Base-by-base conservation (phyloP, 495 filamentous ascomycete species). In the Hypoxylon lienhwacheense region DNA sequence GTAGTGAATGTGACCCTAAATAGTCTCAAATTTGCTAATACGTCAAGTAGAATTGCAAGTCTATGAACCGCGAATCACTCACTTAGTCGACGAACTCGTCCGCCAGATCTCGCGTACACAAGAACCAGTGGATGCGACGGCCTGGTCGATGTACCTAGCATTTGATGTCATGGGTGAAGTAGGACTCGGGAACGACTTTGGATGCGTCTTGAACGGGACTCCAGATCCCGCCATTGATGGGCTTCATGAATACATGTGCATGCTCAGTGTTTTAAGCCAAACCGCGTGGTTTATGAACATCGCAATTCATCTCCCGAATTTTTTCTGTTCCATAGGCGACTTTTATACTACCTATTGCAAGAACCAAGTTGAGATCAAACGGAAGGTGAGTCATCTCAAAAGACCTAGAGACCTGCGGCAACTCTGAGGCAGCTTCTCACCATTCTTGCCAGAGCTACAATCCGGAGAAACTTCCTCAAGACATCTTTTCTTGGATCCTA, bases 231-330 rank as follows among this genome's bases (percentile, higher is more conserved):
- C 71, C 1, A 58, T 75, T 14, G 61, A 52, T 7, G 47, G 53
- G 1, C 32, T 77, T 8, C 63, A 66, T 15, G 37, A 55, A 0
- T 66, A 68, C 22, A 68, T 77, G 66, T 44, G 56, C 7, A 46
- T 60, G 2, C 16, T 76, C 20, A 66, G 69, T 2, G 40, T 67
- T 1, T 36, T 71, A 6, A 64, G 53, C 6, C 65, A 69, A 34
- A 19, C 71, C 2, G 60, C 70, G 0, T 77, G 76, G 76, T 11
- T 77, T 5, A 52, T 71, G 7, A 55, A 53, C 15, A 42, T 64
- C 7, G 10, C 55, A 1, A 10, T 16, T 1, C 45, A 43, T 14
- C 15, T 66, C 10, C 64, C 61, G 2, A 29, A 19, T n/a, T n/a
- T n/a, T n/a, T n/a, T n/a, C n/a, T n/a, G n/a, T n/a, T n/a, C n/a